Conservation (phyloP, 2,329 filamentous ascomycete species). For the Daldinia sp. region DNA sequence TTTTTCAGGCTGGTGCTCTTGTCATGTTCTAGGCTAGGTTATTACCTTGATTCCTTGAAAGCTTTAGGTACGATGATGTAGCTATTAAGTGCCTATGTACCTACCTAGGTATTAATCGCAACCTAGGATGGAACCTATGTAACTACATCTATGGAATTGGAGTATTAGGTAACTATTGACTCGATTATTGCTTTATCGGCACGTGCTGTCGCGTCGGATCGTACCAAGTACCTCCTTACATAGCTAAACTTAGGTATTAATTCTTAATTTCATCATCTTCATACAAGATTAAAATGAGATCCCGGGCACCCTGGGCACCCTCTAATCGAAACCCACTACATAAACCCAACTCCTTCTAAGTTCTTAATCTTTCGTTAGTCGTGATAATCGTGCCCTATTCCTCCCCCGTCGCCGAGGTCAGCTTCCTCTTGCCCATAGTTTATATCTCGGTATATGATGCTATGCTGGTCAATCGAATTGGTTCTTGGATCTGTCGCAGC, state of each 20-base stretch:
- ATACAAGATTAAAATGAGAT: background rate
- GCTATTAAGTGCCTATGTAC: too few species aligned
- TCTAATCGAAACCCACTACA: too few species aligned
- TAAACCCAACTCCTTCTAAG: background rate
- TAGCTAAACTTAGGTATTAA: too few species aligned
- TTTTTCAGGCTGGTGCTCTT: too few species aligned
- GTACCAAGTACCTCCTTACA: background rate
- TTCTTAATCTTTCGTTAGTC: background rate
- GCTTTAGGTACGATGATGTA: too few species aligned
- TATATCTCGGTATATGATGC: background rate
- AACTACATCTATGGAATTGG: too few species aligned
- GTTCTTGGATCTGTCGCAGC: background rate
- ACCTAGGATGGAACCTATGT: too few species aligned
- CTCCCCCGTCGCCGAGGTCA: constrained; percentile 16
- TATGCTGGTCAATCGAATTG: background rate
- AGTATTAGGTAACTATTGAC: too few species aligned
- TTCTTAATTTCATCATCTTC: background rate
- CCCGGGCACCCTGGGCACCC: too few species aligned
- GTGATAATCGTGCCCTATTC: constrained; percentile 6
- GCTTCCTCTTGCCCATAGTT: background rate
- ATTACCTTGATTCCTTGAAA: too few species aligned
- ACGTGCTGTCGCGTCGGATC: background rate
- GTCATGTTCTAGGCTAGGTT: too few species aligned
- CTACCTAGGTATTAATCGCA: background rate
- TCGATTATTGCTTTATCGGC: background rate